A percentile compares a stretch with the other conserved stretches of the same genome.
Conservation (phyloP, 176 grass and related monocot species). For the Luzula sylvatica region DNA sequence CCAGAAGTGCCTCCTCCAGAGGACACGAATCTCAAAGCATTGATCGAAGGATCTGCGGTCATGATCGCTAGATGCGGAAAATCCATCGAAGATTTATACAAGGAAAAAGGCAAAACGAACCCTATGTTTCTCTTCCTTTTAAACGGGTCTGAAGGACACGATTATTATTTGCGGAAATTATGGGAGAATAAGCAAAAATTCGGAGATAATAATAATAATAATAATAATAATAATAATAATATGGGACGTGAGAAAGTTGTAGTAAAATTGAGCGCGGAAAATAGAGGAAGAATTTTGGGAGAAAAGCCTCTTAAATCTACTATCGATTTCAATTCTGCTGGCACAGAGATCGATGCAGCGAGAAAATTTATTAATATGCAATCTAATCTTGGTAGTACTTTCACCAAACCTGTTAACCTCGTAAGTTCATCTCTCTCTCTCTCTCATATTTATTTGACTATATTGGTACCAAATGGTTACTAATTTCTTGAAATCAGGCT, state of each 20-base stretch:
- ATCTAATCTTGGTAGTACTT: constrained; percentile 65
- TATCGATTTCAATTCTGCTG: neutral
- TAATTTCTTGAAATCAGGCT: constrained; percentile 43
- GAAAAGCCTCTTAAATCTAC: constrained; percentile 73
- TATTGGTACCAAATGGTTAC: constrained; percentile 1
- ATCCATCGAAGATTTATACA: constrained; percentile 92
- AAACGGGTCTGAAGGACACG: constrained; percentile 58
- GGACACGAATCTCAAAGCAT: constrained; percentile 53
- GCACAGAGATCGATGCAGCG: neutral
- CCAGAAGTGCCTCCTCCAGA: constrained; percentile 68
- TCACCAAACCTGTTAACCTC: constrained; percentile 61
- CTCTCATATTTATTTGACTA: neutral
- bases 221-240: constrained; percentile 3
- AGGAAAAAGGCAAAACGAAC: constrained; percentile 71
- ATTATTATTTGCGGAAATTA: constrained; percentile 74
- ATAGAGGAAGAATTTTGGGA: constrained; percentile 84
- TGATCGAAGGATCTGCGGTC: constrained; percentile 74
- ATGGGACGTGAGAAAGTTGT: constrained; percentile 23
- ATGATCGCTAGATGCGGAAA: constrained; percentile 89
- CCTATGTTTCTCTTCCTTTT: constrained; percentile 65
- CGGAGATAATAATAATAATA: constrained; percentile 30
- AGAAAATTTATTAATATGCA: constrained; percentile 62
- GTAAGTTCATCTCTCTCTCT: constrained; percentile 37
- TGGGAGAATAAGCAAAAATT: constrained; percentile 77
- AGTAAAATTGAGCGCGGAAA: constrained; percentile 67